A percentile compares a stretch with the other conserved stretches of the same genome.
Conservation (phyloP, 1,139 yeast species). For the Blastobotrys malaysiensis region DNA sequence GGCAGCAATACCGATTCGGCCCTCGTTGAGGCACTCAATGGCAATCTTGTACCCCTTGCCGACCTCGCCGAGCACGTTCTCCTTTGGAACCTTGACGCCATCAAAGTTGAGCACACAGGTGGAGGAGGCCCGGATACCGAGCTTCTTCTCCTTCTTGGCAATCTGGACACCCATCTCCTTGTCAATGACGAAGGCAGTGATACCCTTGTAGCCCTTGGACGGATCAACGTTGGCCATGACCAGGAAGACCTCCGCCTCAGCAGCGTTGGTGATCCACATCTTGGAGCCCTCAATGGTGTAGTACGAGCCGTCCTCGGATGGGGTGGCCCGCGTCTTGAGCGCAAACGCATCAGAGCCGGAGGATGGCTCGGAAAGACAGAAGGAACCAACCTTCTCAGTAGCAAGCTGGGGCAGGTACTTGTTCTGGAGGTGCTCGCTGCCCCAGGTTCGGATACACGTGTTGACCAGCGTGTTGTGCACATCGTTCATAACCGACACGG, state of each 20-base stretch:
- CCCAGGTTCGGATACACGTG: conserved; percentile 39
- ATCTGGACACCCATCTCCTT: conserved; percentile 38
- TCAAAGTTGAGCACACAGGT: conserved; percentile 41
- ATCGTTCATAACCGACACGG: conserved; percentile 41
- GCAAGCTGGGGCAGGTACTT: conserved; percentile 39
- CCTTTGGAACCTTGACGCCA: conserved; percentile 39
- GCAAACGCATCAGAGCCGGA: conserved; percentile 46
- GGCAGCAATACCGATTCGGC: conserved; percentile 44
- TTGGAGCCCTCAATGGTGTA: conserved; percentile 38
- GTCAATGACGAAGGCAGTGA: conserved; percentile 42
- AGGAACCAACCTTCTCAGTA: conserved; percentile 36
- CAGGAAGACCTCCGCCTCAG: conserved; percentile 40
- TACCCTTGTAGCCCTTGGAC: conserved; percentile 41
- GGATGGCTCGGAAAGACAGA: conserved; percentile 40
- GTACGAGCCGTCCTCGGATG: conserved; percentile 34
- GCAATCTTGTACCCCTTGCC: conserved; percentile 45
- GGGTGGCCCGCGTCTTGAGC: conserved; percentile 35
- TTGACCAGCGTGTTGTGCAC: conserved; percentile 43
- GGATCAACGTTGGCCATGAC: conserved; percentile 41
- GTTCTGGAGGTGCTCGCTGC: conserved; percentile 34
- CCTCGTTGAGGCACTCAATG: conserved; percentile 41
- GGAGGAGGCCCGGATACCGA: conserved; percentile 42
- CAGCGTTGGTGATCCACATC: conserved; percentile 45
- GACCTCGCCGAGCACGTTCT: conserved; percentile 39
- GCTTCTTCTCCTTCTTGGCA: conserved; percentile 43